Evolutionary conservation across 176 grass and related monocot genomes (phyloP), one percentile per base, ranked within the genome.

Genomic region (Tuctoria greenei): DNA sequence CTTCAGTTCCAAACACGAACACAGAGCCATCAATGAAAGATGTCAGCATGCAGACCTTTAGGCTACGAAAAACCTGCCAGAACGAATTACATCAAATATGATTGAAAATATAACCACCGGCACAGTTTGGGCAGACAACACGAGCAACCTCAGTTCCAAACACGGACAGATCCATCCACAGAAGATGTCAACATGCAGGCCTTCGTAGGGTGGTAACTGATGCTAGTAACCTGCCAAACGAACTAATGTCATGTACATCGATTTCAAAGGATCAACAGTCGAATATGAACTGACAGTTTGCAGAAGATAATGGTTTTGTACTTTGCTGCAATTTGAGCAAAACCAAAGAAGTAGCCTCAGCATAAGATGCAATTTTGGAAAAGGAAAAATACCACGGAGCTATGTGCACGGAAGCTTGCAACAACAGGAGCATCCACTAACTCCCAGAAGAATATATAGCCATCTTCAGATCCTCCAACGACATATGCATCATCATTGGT

Each of bases 121-220:
- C 13, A n/a, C 15, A 76, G 38, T 38, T 66, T 35, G 21, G 8
- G 46, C 34, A 5, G 35, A 39, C 15, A 38, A 45, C n/a, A 16
- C 10, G 25, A 20, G 20, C 7, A 24, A 66, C 25, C 65, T 90
- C 74, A 86, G 67, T 76, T 84, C 79, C 95, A 97, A 86, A 97
- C 91, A 60, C 92, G 69, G 59, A 97, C 56, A 31, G 91, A 92
- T 68, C 95, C 91, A 82, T 97, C 95, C 3, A 97, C 88, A 5
- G 91, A 97, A 76, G 95, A 93, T n/a, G 95, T 97, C 43, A 97
- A 69, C 95, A 93, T 93, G 81, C 91, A 97, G 14, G 78, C 81
- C 58, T 89, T 51, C 17, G 47, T 51, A 7, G 95, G 88, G 79
- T 97, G 95, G 66, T 89, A 97, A 85, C 79, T 91, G 21, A 97